These are phyloP conservation scores for Syzygium syzygioides DNA, from an alignment of 441 rosid genomes.

Conservation along the genomic window DNA sequence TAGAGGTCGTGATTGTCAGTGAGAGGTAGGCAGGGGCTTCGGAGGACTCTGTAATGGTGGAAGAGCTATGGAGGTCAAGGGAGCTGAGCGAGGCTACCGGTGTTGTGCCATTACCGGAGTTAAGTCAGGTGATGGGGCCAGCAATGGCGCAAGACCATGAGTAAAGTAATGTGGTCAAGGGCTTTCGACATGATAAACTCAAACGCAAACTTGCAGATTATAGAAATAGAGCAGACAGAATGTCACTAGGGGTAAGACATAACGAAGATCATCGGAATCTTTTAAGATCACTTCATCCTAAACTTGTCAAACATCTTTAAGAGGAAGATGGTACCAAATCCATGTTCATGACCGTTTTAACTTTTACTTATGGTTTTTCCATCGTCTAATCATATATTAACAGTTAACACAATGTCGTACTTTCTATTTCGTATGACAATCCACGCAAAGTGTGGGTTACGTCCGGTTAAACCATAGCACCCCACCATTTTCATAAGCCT, in stretches of 20 bases:
- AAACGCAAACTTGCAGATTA: background rate
- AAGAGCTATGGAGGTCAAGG: background rate
- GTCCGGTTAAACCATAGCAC: background rate
- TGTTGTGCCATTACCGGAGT: background rate
- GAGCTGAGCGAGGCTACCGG: background rate
- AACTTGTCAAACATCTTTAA: background rate
- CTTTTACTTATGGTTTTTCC: background rate
- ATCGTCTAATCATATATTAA: background rate
- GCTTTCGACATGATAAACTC: background rate
- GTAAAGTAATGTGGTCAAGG: background rate
- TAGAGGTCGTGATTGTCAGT: background rate
- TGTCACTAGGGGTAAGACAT: background rate
- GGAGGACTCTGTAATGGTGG: background rate
- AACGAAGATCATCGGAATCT: background rate
- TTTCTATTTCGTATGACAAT: background rate
- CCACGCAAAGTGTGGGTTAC: background rate
- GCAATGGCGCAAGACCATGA: background rate
- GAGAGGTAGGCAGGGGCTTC: background rate
- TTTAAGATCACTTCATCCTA: background rate
- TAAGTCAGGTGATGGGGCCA: background rate
- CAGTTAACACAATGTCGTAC: background rate
- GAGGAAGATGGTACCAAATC: background rate
- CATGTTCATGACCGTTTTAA: background rate
- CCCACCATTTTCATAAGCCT: background rate
- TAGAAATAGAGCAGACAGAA: background rate